Base-by-base conservation (phyloP, 352 stramenopile species). In the Phytopythium ostracodes region DNA sequence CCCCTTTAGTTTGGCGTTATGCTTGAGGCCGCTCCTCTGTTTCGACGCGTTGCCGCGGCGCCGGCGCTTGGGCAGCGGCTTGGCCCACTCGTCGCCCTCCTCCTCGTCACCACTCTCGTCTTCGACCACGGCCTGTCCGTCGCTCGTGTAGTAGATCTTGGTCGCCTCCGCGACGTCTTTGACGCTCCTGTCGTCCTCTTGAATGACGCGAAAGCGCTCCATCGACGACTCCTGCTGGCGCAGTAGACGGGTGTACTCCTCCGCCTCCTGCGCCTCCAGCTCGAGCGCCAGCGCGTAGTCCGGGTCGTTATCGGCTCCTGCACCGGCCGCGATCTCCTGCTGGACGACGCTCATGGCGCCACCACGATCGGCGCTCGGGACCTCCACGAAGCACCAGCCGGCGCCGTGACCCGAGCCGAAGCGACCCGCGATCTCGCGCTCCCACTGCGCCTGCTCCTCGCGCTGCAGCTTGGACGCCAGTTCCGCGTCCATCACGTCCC, bases 371-470 rank as follows among this genome's bases (percentile, higher is more conserved):
- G 73, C 71, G 60, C 75, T 82, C n/a, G 81, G 79, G 20, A 90
- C 81, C 63, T 90, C 81, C 63, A 90, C 79, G 59, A 90, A 90
- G 55, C 81, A 90, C 79, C 79, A 90, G 54, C 77, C 81, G 1
- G 76, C 79, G 55, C 84, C 69, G n/a, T 69, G 43, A 38, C 78
- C 76, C 44, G 85, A 77, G 6, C 78, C 81, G 44, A 89, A 89
- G 50, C 79, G 81, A 0, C 77, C 78, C 11, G 79, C 73, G 56
- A 90, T 81, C 60, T 88, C 79, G 27, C 69, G 66, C 63, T 89
- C 75, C 68, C 79, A 88, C 61, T 88, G 68, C 57, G 87, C 79
- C 59, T 89, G 71, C 52, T 90, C 81, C 57, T 90, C 81, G 44
- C 70, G 78, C 72, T 90, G 81, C 27, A 90, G 75, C 61, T 85